Base-by-base conservation (phyloP, 2,329 filamentous ascomycete genomes). In the Colletotrichum godetiae region DNA sequence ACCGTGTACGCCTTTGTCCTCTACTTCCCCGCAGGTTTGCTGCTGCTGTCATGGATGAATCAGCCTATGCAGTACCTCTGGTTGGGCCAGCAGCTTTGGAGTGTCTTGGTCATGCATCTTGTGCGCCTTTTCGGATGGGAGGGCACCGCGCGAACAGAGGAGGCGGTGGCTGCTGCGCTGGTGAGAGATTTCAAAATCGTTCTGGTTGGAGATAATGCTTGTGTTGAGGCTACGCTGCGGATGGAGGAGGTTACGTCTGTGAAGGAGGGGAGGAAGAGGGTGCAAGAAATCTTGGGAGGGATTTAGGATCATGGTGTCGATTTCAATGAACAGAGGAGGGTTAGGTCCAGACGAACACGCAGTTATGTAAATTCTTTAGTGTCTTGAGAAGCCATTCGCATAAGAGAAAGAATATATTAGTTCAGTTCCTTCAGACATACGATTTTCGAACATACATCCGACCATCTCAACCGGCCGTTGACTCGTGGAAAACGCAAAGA, bases 71-170 rank as follows among this genome's bases (percentile, higher is more conserved):
- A 78, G 67, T 75, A 76, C 62, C 31, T 72, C 37, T 78, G 77
- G 77, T 61, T 76, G 8, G 63, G 71, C 24, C 77, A 76, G 49
- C 74, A 78, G 62, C 59, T 77, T 2, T 78, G 77, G 63, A 62
- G 75, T 46, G 75, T 76, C 5, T 49, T 76, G 1, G 70, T 73
- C 2, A 74, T 78, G 76, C 74, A 77, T 57, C 52, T 76, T 15
- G 58, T 55, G 12, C 52, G 52, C 8, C 52, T 55, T 24, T 55
- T 55, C 12, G 52, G 52, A 0, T 55, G 52, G 52, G 52, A 55
- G 24, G 22, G 52, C 24, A 55, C 52, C 3, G 11, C 52, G 52
- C 52, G 52, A 22, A 55, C 52, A 2, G 52, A 55, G 22, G 52
- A 55, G 24, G 24, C 52, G 22, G 52, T 55, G 52, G 52, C 52